Percentiles rank a stretch among this genome's conserved stretches.
Conservation (phyloP, 1,284 basidiomycete species). For the Calocybe gambosa region DNA sequence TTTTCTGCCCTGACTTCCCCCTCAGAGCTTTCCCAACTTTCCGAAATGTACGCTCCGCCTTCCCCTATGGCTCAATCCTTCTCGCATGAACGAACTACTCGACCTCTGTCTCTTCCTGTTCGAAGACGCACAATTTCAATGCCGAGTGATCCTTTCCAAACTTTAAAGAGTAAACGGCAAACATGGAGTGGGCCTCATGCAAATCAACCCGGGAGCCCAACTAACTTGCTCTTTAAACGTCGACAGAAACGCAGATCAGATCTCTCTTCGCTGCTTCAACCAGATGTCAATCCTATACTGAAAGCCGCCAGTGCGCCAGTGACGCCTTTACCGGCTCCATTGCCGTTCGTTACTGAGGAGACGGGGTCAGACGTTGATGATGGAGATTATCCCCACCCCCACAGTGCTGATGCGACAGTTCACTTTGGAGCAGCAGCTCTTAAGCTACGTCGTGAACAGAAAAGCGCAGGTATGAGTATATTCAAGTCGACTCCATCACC, state of each 20-base stretch:
- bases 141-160: constrained; percentile 18
- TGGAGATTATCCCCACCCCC: background rate
- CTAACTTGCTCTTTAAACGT: constrained; percentile 38
- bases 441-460: constrained; percentile 47
- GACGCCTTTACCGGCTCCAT: constrained; percentile 29
- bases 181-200: constrained; percentile 68
- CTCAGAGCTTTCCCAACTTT: constrained; percentile 59
- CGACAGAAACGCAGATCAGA: constrained; percentile 52
- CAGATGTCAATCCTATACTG: constrained; percentile 21
- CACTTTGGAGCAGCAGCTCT: constrained; percentile 59
- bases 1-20: constrained; percentile 69
- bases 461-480: constrained; percentile 41
- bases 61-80: constrained; percentile 46
- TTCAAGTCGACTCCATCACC: constrained; percentile 31
- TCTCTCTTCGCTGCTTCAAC: constrained; percentile 39
- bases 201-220: constrained; percentile 42
- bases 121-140: constrained; percentile 21
- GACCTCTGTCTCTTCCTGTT: constrained; percentile 38
- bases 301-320: constrained; percentile 40
- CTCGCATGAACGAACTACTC: constrained; percentile 23
- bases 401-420: constrained; percentile 14
- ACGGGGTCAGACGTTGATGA: constrained; percentile 26
- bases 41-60: constrained; percentile 80
- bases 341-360: constrained; percentile 29
- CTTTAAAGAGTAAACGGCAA: constrained; percentile 46